phyloP scores from a whole-genome alignment of 1,284 basidiomycete species.

The Heterobasidion occidentale region DNA sequence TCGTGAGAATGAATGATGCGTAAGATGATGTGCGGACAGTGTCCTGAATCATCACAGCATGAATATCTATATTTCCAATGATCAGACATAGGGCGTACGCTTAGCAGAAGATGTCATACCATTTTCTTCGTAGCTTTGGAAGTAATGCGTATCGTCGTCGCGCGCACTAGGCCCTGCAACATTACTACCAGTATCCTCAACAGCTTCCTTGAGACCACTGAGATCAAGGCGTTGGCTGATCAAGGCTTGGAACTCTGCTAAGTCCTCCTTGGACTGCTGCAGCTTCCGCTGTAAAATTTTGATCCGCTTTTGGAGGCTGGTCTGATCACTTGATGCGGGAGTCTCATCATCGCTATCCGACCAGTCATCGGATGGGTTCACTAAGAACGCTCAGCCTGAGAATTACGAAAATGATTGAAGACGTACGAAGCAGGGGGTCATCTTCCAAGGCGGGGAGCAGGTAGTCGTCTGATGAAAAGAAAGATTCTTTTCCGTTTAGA shows the following conservation, averaged over 20 bases:
- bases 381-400: conserved; percentile 24
- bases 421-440: conserved; percentile 83
- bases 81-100: not conserved
- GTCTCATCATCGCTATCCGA: conserved; percentile 58
- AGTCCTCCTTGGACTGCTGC: conserved; percentile 40
- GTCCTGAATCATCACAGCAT: conserved; percentile 79
- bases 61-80: conserved; percentile 47
- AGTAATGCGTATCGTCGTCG: conserved; percentile 93
- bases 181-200: conserved; percentile 31
- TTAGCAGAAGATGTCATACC: conserved; percentile 36
- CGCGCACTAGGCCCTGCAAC: conserved; percentile 24
- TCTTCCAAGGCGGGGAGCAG: conserved; percentile 75
- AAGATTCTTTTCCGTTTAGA: conserved; percentile 49
- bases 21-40: conserved; percentile 92
- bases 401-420: conserved; percentile 1
- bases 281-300: conserved; percentile 46
- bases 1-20: conserved; percentile 86
- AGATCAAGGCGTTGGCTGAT: conserved; percentile 44
- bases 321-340: conserved; percentile 21
- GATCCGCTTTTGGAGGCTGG: conserved; percentile 36
- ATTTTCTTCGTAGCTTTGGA: conserved; percentile 89
- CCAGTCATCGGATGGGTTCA: conserved; percentile 63
- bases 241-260: conserved; percentile 52
- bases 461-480: conserved; percentile 70
- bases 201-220: conserved; percentile 31